phyloP scores from a whole-genome alignment of 164 flowering plant species.

The Annona cherimola region DNA sequence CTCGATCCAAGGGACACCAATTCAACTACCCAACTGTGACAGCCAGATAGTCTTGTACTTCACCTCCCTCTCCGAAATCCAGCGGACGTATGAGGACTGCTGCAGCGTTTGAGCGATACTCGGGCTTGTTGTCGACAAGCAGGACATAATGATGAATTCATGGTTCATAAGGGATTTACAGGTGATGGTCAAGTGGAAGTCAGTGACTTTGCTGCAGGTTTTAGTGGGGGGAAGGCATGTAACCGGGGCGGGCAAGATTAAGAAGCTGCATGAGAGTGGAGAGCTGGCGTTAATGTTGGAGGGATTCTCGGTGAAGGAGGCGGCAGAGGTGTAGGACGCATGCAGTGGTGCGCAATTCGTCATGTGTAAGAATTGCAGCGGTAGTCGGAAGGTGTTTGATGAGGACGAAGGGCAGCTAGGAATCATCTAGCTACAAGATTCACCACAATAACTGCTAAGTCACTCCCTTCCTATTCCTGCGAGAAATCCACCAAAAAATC shows the following conservation, averaged over 20 bases:
- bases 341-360: constrained; percentile 90
- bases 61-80: constrained; percentile 76
- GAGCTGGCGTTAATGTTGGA: constrained; percentile 58
- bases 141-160: constrained; percentile 88
- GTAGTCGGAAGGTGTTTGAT: constrained; percentile 69
- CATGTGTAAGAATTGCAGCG: constrained; percentile 69
- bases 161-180: constrained; percentile 57
- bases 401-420: constrained; percentile 51
- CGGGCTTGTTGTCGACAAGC: constrained; percentile 69
- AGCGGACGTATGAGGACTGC: constrained; percentile 88
- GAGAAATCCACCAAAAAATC: too few relatives aligned
- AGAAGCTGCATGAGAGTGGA: constrained; percentile 66
- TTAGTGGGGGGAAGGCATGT: constrained; percentile 62
- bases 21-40: constrained; percentile 29
- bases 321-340: constrained; percentile 39
- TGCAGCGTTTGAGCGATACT: constrained; percentile 57
- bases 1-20: neutral
- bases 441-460: constrained; percentile 21
- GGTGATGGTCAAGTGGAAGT: constrained; percentile 39
- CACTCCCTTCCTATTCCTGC: too few relatives aligned
- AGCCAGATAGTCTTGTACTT: constrained; percentile 61
- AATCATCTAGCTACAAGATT: constrained; percentile 8
- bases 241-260: constrained; percentile 81
- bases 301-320: constrained; percentile 47
- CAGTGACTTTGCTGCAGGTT: constrained; percentile 60